Conservation (phyloP, 2,329 filamentous ascomycete species). For the Alternaria dauci region DNA sequence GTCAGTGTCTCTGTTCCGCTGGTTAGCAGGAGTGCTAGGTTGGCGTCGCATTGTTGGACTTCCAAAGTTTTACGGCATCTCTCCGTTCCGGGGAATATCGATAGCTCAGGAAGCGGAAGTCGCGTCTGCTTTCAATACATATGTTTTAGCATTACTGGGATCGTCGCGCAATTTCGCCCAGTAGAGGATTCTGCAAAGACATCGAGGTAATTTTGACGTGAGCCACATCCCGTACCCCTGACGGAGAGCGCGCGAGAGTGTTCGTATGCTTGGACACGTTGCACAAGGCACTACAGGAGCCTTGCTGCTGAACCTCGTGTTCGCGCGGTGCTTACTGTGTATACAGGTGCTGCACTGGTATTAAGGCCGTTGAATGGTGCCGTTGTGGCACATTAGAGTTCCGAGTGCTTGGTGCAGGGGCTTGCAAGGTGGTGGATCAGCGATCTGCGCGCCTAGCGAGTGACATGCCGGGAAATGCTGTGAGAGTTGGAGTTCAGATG, state of each 20-base stretch:
- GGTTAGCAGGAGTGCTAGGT: background rate
- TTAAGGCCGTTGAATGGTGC: slow-evolving; percentile 3
- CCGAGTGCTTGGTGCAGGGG: background rate
- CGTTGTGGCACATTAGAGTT: slow-evolving; percentile 1
- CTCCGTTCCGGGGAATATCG: background rate
- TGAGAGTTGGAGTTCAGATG: background rate
- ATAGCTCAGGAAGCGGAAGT: background rate
- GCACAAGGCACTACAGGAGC: background rate
- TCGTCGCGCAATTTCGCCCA: background rate
- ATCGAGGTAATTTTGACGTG: background rate
- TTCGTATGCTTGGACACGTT: background rate
- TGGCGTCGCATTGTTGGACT: background rate
- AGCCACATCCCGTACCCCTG: background rate
- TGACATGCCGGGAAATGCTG: background rate
- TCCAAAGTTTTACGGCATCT: background rate
- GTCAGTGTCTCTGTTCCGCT: background rate
- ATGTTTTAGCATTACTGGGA: background rate
- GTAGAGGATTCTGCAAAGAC: background rate
- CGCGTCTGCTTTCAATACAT: background rate
- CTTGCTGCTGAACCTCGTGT: background rate
- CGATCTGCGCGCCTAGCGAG: background rate
- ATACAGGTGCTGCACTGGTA: background rate
- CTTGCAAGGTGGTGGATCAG: background rate
- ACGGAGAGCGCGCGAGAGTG: background rate
- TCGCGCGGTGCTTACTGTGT: background rate